Evolutionary conservation across 78 protist species (phyloP).

Genomic region (Polysphondylium violaceum): DNA sequence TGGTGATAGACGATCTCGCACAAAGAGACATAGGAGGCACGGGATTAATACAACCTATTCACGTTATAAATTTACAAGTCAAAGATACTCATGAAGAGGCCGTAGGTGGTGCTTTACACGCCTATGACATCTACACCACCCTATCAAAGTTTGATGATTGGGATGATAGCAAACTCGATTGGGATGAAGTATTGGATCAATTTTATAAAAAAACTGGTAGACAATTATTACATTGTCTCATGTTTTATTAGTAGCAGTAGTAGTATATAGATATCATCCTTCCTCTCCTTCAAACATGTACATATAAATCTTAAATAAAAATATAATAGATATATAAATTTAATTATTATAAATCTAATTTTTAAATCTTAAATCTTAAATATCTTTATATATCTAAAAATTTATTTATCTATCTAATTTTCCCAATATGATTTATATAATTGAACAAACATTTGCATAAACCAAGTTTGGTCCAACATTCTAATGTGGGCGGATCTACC

Average conservation of each 20-base stretch:
- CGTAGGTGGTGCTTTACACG: conserved; percentile 78
- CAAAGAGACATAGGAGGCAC: conserved; percentile 27
- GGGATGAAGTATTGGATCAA: conserved; percentile 43
- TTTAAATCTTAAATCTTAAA: too few species aligned
- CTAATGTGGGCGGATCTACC: conserved; percentile 83
- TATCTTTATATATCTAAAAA: too few species aligned
- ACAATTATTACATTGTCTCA: conserved; percentile 53
- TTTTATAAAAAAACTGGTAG: conserved; percentile 46
- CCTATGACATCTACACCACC: not conserved
- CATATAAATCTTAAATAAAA: too few species aligned
- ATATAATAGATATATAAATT: too few species aligned
- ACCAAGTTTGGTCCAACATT: conserved; percentile 75
- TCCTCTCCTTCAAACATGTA: too few species aligned
- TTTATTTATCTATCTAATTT: too few species aligned
- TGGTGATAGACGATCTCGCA: conserved; percentile 68
- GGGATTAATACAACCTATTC: conserved; percentile 29
- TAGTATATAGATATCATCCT: not conserved
- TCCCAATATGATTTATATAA: conserved; percentile 49
- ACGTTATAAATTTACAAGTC: conserved; percentile 75
- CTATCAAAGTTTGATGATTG: conserved; percentile 16
- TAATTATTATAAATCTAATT: too few species aligned
- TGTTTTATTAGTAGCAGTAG: conserved; percentile 51
- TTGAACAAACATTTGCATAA: conserved; percentile 73
- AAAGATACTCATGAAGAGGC: conserved; percentile 84
- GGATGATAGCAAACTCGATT: conserved; percentile 35